These are phyloP conservation scores for Nicotiana tomentosiformis DNA, from an alignment of 257 asterid species.

Conservation along the genomic window DNA sequence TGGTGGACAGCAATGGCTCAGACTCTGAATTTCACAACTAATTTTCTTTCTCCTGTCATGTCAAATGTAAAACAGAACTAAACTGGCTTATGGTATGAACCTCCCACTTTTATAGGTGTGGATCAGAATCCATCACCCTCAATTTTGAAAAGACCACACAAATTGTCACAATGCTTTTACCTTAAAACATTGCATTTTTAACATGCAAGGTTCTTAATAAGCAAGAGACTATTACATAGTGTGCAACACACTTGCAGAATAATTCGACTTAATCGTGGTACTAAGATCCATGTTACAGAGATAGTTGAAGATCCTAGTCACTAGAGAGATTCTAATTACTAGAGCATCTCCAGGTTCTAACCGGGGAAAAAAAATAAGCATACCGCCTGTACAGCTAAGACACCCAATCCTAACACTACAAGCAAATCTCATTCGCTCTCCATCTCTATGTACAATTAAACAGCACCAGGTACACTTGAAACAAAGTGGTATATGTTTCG, in stretches of 20 bases:
- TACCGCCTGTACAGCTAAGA: background rate
- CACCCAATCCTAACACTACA: background rate
- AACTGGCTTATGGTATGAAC: background rate
- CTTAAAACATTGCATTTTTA: background rate
- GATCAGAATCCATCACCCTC: background rate
- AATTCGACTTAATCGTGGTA: background rate
- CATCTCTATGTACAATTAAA: constrained; percentile 39
- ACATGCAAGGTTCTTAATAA: background rate
- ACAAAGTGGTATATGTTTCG: constrained; percentile 7
- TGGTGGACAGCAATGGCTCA: constrained; percentile 54
- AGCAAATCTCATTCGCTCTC: constrained; percentile 10
- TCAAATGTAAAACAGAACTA: background rate
- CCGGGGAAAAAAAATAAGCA: background rate
- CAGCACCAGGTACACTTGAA: constrained; percentile 11
- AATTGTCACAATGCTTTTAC: background rate
- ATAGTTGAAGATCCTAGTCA: background rate
- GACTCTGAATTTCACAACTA: constrained; percentile 10
- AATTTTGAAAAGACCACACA: background rate
- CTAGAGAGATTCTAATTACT: background rate
- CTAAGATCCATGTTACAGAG: background rate
- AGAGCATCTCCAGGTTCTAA: background rate
- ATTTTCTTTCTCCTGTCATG: background rate
- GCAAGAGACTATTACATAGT: background rate
- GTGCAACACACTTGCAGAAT: background rate
- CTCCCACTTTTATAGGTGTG: background rate